Base-by-base conservation (phyloP, 73 alveolate species). In the Symbiodinium natans region DNA sequence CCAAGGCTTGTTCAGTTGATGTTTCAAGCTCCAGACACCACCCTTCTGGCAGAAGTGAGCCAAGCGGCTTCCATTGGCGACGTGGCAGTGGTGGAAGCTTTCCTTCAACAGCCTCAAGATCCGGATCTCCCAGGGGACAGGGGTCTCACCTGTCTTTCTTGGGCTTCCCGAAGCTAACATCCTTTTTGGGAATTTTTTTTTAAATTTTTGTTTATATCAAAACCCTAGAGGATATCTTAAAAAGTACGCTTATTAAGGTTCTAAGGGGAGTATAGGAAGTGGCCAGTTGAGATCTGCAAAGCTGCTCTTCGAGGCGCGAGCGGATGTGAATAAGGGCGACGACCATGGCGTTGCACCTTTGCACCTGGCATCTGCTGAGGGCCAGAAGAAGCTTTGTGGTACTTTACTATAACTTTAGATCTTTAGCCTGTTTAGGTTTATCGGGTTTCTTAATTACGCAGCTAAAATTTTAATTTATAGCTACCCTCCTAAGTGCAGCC, bases 331-430 rank as follows among this genome's bases (percentile, higher is more conserved):
- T 39, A 43, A 40, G 29, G 46, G 74, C 36, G 95, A 86, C 39
- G 54, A 27, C 7, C 80, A 86, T 42, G 95, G 93, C 46, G 93
- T 48, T 8, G 42, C 95, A 40, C 88, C 95, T 33, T 38, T 86
- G 86, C 95, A 86, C 15, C n/a, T 86, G 41, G 95, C 95, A n/a
- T n/a, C 92, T 11, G 80, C 80, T 3, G 80, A 63, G 80, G 80
- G 80, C 33, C 80, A 63, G 36, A 63, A 63, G 80, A 6, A 13
- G 59, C 13, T n/a, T n/a, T n/a, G n/a, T n/a, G n/a, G n/a, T n/a
- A n/a, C n/a, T n/a, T n/a, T n/a, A n/a, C n/a, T n/a, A n/a, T n/a
- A n/a, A n/a, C n/a, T n/a, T n/a, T n/a, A n/a, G n/a, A n/a, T n/a
- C n/a, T n/a, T n/a, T n/a, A n/a, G n/a, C n/a, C n/a, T n/a, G n/a